Evolutionary conservation across 495 filamentous ascomycete species (phyloP), one percentile per base, ranked within the genome.

Genomic region (Lasiosphaeriaceae sp.): DNA sequence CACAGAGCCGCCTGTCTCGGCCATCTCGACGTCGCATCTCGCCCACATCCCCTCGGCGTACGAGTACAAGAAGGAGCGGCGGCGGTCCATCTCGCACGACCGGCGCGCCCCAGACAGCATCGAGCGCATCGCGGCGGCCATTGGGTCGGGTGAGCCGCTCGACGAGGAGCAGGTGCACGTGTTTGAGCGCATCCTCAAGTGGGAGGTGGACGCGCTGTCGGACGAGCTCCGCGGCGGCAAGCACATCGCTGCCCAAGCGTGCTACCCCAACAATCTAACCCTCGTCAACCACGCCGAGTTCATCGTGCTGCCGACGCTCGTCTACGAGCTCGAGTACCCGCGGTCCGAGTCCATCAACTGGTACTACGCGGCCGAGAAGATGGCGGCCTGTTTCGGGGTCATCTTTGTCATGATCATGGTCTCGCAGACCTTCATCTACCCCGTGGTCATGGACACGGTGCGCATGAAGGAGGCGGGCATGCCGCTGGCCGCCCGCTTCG

Each of bases 321-420:
- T 90, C 16, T 91, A 90, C 71, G 88, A 91, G 66, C 78, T 90
- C 16, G 83, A 86, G 60, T 90, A 90, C 63, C 87, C 88, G 11
- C 80, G 88, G 29, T 85, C 85, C 44, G 78, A 86, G 23, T 68
- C 59, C 11, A 86, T 89, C 62, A 81, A 87, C 68, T 88, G 86
- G 85, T 74, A 70, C 55, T 91, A 90, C 65, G 86, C 87, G 8
- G 77, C 77, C 3, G 88, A 91, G 67, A 90, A 90, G 64, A 70
- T 72, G 11, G 74, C 74, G 3, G 87, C 88, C 20, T 83, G 82
- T 17, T 83, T 90, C 61, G 88, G 88, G 16, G 75, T 87, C 57
- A 77, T 88, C 50, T 81, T 80, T 49, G 77, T 88, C 59, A 87
- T 83, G 81, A 77, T 81, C 47, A 69, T 82, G 61, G 70, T 83